These are phyloP conservation scores for Calonectria honghensis DNA, from an alignment of 2,329 filamentous ascomycete genomes.

Conservation along the genomic window DNA sequence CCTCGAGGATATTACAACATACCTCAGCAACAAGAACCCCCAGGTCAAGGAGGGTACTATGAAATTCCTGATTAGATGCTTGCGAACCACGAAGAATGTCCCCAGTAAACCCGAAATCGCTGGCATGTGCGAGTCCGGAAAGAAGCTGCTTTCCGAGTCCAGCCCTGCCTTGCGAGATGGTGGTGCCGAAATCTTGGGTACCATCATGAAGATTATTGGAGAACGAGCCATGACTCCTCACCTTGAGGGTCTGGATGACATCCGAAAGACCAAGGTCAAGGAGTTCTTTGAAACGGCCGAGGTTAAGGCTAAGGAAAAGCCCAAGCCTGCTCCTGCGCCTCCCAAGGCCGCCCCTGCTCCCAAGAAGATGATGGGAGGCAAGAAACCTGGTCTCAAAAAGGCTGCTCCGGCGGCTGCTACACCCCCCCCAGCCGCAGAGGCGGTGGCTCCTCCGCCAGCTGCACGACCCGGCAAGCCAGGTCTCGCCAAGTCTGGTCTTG, in stretches of 20 bases:
- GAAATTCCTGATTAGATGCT: constrained; percentile 91
- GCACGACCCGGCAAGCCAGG: constrained; percentile 67
- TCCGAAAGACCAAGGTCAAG: constrained; percentile 95
- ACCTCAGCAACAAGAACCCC: constrained; percentile 94
- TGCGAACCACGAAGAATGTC: constrained; percentile 88
- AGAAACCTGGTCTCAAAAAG: constrained; percentile 67
- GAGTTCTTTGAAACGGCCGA: constrained; percentile 84
- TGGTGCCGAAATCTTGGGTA: constrained; percentile 93
- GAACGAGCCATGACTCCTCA: constrained; percentile 96
- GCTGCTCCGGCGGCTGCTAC: constrained; percentile 64
- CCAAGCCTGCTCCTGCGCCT: constrained; percentile 82
- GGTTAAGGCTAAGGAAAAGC: constrained; percentile 77
- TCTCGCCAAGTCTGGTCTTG: constrained; percentile 73
- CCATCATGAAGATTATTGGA: constrained; percentile 98
- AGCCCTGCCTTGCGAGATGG: constrained; percentile 90
- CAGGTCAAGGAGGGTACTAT: constrained; percentile 97
- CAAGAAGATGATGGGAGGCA: constrained; percentile 68
- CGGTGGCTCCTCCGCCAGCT: constrained; percentile 75
- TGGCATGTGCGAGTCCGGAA: constrained; percentile 89
- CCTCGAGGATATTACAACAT: constrained; percentile 91
- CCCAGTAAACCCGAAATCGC: constrained; percentile 90
- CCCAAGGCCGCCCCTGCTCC: constrained; percentile 68
- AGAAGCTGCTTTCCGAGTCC: constrained; percentile 92
- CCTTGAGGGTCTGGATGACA: constrained; percentile 94
- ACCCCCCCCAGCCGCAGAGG: constrained; percentile 68